phyloP scores from a whole-genome alignment of 306 rosid genomes.

The Albizia julibrissin region DNA sequence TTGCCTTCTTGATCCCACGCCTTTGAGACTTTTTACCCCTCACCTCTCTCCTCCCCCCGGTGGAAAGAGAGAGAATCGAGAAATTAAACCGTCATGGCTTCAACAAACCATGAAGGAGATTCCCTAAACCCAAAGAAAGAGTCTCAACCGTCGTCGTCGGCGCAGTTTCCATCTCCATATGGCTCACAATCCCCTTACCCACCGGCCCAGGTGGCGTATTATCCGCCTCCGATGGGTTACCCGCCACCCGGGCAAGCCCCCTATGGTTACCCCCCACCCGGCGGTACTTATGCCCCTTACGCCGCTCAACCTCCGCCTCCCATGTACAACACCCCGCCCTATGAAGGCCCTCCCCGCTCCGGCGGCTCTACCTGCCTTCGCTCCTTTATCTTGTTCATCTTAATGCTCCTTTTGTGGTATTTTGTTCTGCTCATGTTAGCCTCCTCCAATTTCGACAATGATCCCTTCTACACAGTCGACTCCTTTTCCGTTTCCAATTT shows the following conservation, averaged over 20 bases:
- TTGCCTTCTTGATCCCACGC: neutral
- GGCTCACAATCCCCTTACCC: slow-evolving; percentile 9
- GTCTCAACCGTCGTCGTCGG: neutral
- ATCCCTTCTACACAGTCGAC: slow-evolving; percentile 36
- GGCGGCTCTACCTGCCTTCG: slow-evolving; percentile 33
- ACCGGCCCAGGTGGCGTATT: neutral
- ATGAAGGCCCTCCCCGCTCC: neutral
- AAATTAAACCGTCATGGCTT: slow-evolving; percentile 13
- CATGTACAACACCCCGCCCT: neutral
- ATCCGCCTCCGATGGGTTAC: slow-evolving; percentile 17
- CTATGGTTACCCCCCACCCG: slow-evolving; percentile 21
- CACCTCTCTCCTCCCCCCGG: neutral
- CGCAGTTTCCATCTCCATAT: neutral
- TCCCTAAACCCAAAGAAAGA: neutral
- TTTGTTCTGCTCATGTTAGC: slow-evolving; percentile 6
- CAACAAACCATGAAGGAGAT: slow-evolving; percentile 12
- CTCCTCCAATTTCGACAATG: neutral
- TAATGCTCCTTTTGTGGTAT: neutral
- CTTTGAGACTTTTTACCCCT: neutral
- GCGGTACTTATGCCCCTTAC: neutral
- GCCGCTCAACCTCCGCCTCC: neutral
- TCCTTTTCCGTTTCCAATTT: slow-evolving; percentile 41
- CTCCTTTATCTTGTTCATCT: slow-evolving; percentile 25
- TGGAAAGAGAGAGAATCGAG: slow-evolving; percentile 27
- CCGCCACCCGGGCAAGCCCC: neutral